A percentile compares a stretch with the other conserved stretches of the same genome.
phyloP scores from a whole-genome alignment of 257 asterid genomes.

The Salvia splendens region DNA sequence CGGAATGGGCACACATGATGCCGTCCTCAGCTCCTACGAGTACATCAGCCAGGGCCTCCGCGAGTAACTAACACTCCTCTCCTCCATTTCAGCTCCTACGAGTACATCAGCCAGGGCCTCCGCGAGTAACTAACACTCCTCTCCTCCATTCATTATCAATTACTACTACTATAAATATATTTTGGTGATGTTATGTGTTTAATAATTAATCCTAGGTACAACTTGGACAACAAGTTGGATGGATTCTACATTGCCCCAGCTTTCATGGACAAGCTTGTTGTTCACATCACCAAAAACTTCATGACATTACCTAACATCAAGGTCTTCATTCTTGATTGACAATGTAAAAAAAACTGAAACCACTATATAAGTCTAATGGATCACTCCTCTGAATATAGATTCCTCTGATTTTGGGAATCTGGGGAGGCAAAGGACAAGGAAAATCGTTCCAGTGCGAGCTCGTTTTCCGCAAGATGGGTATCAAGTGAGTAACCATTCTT shows the following conservation, averaged over 20 bases:
- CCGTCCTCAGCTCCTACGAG: constrained; percentile 67
- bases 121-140: constrained; percentile 39
- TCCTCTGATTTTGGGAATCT: constrained; percentile 81
- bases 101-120: constrained; percentile 74
- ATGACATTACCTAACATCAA: constrained; percentile 76
- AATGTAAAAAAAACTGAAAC: too few relatives aligned
- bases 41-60: constrained; percentile 74
- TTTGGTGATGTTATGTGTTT: too few relatives aligned
- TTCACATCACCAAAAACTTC: constrained; percentile 74
- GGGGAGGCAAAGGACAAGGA: constrained; percentile 99
- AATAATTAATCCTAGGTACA: constrained; percentile 19
- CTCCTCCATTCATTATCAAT: constrained; percentile 23
- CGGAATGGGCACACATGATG: constrained; percentile 68
- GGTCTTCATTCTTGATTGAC: constrained; percentile 36
- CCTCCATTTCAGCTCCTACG: constrained; percentile 50
- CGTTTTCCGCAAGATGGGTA: constrained; percentile 79
- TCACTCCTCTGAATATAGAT: constrained; percentile 43
- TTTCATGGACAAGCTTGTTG: constrained; percentile 87
- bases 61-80: constrained; percentile 34
- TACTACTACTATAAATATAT: constrained; percentile 34
- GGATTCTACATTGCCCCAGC: constrained; percentile 86
- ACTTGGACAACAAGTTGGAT: constrained; percentile 63
- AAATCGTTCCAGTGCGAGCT: constrained; percentile 95
- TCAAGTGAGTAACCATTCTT: constrained; percentile 62
- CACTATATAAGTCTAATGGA: too few relatives aligned